Evolutionary conservation across 164 flowering plant genomes (phyloP).

Genomic region (Piper betle): DNA sequence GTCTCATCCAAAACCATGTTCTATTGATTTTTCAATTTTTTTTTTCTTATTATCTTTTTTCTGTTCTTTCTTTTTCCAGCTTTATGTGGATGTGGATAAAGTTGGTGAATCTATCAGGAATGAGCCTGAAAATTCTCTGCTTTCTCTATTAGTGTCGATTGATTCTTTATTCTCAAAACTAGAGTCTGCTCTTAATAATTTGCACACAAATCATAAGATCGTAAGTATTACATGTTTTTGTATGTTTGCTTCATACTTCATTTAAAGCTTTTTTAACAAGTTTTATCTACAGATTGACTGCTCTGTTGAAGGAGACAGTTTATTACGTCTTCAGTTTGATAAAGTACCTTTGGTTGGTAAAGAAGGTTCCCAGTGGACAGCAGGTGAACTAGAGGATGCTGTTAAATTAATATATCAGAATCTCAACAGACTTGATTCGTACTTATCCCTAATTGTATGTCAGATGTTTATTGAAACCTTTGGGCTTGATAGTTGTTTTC

Average conservation of each 20-base stretch:
- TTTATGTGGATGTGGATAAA: slow-evolving; percentile 63
- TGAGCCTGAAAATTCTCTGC: slow-evolving; percentile 55
- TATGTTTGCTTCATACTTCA: not conserved
- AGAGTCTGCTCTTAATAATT: slow-evolving; percentile 47
- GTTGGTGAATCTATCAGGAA: slow-evolving; percentile 43
- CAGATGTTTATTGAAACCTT: not conserved
- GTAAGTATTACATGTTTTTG: not conserved
- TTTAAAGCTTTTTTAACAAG: not conserved
- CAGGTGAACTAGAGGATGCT: slow-evolving; percentile 55
- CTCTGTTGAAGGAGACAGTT: slow-evolving; percentile 34
- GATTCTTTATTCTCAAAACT: slow-evolving; percentile 52
- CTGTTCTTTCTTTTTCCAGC: slow-evolving; percentile 21
- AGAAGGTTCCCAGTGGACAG: slow-evolving; percentile 72
- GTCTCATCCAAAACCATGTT: slow-evolving; percentile 17
- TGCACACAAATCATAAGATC: slow-evolving; percentile 38
- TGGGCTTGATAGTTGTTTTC: not conserved
- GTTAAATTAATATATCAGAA: slow-evolving; percentile 57
- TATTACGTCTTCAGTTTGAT: slow-evolving; percentile 42
- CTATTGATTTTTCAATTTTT: not conserved
- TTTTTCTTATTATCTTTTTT: slow-evolving; percentile 1
- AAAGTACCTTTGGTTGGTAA: slow-evolving; percentile 55
- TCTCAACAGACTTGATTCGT: slow-evolving; percentile 54
- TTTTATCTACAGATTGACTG: slow-evolving; percentile 47
- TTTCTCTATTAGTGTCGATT: slow-evolving; percentile 36
- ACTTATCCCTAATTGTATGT: slow-evolving; percentile 52